Evolutionary conservation across 2,329 filamentous ascomycete genomes (phyloP), one percentile per base, ranked within the genome.

Genomic region (Allantophomopsis cytisporea): DNA sequence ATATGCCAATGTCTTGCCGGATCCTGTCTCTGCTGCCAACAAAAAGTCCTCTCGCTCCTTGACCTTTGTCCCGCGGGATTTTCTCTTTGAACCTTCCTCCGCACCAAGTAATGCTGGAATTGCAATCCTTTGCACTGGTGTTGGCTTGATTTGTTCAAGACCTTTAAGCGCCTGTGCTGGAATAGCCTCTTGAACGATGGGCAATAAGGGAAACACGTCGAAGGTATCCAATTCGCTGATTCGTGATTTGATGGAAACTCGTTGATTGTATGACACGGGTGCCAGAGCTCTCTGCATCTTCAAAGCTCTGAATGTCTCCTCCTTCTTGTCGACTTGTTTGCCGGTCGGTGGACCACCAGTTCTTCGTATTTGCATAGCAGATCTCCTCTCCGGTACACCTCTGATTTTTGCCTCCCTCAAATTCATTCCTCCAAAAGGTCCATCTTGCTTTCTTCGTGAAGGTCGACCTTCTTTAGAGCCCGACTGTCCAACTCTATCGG

Each of bases 1-100:
- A 55, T 98, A 98, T 7, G 91, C 86, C 45, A 98, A 66, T 1
- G 91, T 98, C 66, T 98, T 98, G 43, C 91, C 91, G 1, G 91
- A 96, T 11, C 91, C 91, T 0, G 91, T 98, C 65, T 98, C 91
- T 10, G 91, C 91, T 4, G 91, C 91, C 37, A 98, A 68, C 11
- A 98, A 69, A 54, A 85, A 95, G 61, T 65, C 71, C 43, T 62
- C 60, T 47, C 54, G 69, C 41, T 45, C 55, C 47, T 60, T 55
- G 38, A 38, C 47, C 57, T 54, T 54, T 52, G 42, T 45, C 38
- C 50, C 53, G 2, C 55, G 40, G 31, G 52, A 47, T 32, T 54
- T 57, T 42, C 53, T 51, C 38, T 45, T 40, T 48, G 46, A 44
- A 47, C 42, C 44, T 36, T 50, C 55, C 41, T 57, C 50, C 54